phyloP scores from a whole-genome alignment of 2,329 filamentous ascomycete genomes.

The Pseudogymnoascus sp. region DNA sequence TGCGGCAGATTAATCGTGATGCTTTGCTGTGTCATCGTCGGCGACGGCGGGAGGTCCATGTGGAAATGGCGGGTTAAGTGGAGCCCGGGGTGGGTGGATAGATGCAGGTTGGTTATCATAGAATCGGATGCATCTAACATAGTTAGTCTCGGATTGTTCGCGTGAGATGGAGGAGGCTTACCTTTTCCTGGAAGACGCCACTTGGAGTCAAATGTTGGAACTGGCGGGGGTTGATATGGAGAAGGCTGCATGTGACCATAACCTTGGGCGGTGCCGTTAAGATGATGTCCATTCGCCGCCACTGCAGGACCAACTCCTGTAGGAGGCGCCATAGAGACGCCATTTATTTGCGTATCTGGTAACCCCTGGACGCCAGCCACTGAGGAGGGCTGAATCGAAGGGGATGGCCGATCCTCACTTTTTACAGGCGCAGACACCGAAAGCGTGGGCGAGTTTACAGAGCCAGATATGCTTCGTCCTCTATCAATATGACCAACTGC shows the following conservation, averaged over 20 bases:
- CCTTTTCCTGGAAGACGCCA: conserved; percentile 38
- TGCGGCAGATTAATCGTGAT: conserved; percentile 61
- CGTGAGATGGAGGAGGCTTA: conserved; percentile 24
- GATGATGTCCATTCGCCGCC: conserved; percentile 16
- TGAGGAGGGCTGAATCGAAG: conserved; percentile 16
- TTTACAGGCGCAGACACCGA: conserved; percentile 30
- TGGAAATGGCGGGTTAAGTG: conserved; percentile 52
- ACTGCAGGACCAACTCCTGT: conserved; percentile 19
- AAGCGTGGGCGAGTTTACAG: conserved; percentile 25
- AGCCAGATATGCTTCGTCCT: conserved; percentile 25
- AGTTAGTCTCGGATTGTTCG: conserved; percentile 18
- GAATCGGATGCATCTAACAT: conserved; percentile 48
- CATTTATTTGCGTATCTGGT: conserved; percentile 8
- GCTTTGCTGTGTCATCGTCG: conserved; percentile 59
- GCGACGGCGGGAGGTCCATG: conserved; percentile 56
- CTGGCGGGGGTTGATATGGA: conserved; percentile 22
- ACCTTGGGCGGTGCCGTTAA: conserved; percentile 24
- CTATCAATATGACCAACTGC: conserved; percentile 24
- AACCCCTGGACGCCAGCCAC: neutral
- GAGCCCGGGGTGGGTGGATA: conserved; percentile 60
- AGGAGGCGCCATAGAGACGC: conserved; percentile 25
- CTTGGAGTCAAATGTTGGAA: conserved; percentile 34
- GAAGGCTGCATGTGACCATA: conserved; percentile 23
- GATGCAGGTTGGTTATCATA: conserved; percentile 55
- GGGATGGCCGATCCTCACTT: conserved; percentile 28